Evolutionary conservation across 164 flowering plant genomes (phyloP), one percentile per base, ranked within the genome.

Genomic region (Nymphaea colorata): DNA sequence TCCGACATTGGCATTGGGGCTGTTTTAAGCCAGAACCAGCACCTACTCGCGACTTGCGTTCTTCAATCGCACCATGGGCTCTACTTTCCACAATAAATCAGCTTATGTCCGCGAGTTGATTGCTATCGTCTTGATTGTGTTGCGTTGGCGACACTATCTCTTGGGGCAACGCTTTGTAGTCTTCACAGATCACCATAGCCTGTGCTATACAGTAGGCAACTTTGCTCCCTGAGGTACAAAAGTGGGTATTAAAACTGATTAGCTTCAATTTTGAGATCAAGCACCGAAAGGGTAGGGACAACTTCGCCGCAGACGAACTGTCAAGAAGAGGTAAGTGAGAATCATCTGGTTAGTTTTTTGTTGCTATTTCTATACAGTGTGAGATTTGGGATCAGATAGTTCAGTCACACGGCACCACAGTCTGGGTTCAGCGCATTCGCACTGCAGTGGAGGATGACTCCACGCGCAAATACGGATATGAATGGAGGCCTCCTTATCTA

Each of bases 91-190:
- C 36, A 25, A 1, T 25, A 25, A 25, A 7, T 70, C 68, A 4
- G 25, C 51, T 14, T 66, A 59, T 45, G 69, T 59, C 10, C 43
- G 47, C 36, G 69, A 66, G 16, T 11, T 61, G 5, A 43, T 71
- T 16, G 69, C 65, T 4, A 18, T 66, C 2, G 41, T 66, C 6
- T 3, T 59, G 1, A 61, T 10, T 2, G 15, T 66, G 3, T 59
- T 36, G 18, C 64, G 45, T 17, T 61, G 73, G 65, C 6, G 61
- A 2, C 73, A 47, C 16, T 71, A 66, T 44, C 25, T 66, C 14
- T 12, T 71, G 4, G 68, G 68, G 3, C 3, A 57, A 4, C 2
- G 16, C 4, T 70, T 63, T 17, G 4, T 70, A 3, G 57, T 66
- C 18, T 2, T 6, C 12, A 67, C 42, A 4, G 61, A 53, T 42